Evolutionary conservation across 2,329 filamentous ascomycete genomes (phyloP), one percentile per base, ranked within the genome.

Genomic region (Hymenoscyphus occultus): DNA sequence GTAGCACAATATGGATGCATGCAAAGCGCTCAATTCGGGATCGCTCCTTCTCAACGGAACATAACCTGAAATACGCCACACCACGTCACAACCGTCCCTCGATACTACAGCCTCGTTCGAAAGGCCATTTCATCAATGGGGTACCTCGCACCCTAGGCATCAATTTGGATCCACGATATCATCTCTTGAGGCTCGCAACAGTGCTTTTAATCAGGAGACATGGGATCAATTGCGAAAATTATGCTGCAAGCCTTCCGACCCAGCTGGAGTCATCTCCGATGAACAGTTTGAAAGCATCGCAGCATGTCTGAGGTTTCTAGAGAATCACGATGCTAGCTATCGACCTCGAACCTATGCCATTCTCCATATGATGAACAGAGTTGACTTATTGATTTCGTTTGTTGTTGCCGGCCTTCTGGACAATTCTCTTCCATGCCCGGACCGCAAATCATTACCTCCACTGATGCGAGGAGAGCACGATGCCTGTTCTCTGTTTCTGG

Each of bases 371-470:
- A 64, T 64, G 51, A 19, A 57, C 1, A 61, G 63, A 54, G 6
- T 39, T 19, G 63, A 61, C 22, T n/a, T 64, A 16, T n/a, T 64
- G 59, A 19, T 35, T 19, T 31, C 57, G 5, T 64, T 64, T 39
- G 40, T 40, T 19, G 40, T 56, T n/a, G 51, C 19, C 35, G 63
- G 63, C 16, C 63, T 61, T 16, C 63, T 57, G 3, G 63, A 64
- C 28, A 64, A 64, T 31, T 61, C 63, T 32, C 61, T 64, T 31
- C 63, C 63, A 12, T 64, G 59, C 32, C 35, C 63, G 12, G 59
- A 61, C 14, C 48, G 63, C n/a, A 56, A 45, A 51, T 61, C 63
- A 39, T 51, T 64, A 35, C 63, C 63, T 31, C 63, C 63, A 13
- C 48, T 42, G 16, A 58, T 64, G 51, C 12, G 59, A 2, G 51